Base-by-base conservation (phyloP, 805 yeast genomes). In the Komagataella ulmi region DNA sequence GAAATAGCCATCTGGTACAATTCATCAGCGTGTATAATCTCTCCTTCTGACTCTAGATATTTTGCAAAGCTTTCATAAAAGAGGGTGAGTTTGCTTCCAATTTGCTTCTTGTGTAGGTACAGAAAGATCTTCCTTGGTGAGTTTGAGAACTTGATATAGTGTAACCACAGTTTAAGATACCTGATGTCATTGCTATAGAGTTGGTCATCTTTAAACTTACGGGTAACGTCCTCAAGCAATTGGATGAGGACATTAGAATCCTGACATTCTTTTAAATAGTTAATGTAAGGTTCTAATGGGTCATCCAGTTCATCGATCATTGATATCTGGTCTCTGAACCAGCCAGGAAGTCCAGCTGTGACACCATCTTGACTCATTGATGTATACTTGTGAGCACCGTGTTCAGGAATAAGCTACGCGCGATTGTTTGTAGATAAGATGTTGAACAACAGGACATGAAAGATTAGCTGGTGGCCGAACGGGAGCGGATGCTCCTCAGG, bases 141-240 rank as follows among this genome's bases (percentile, higher is more conserved):
- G 54, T 83, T 87, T 1, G 85, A 75, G 59, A 75, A 81, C 21
- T 74, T 76, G 7, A 85, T 79, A 62, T 88, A 89, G 57, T 80
- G 81, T 45, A 90, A 65, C 97, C 99, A 91, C 1, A 89, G 74
- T 55, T 74, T 76, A 49, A 91, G 65, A 60, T 85, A 89, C 49
- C 97, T 67, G 1, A 91, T 80, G 62, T 91, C 97, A 62, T 90
- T 84, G 54, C 80, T 82, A 63, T 89, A 91, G 54, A 79, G 80
- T 0, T 66, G 66, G 36, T 74, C 76, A 57, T 84, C 86, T 58
- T 81, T 72, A 61, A 88, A 86, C 54, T 72, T 73, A 45, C 80
- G 75, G 0, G 95, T 82, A 57, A 93, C 84, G 48, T 83, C 68
- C 60, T 88, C 95, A 40, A 90, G 68, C 8, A 86, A 61, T 14